Conservation (phyloP, 2,329 filamentous ascomycete species). For the Chaetoscypha palmicola region DNA sequence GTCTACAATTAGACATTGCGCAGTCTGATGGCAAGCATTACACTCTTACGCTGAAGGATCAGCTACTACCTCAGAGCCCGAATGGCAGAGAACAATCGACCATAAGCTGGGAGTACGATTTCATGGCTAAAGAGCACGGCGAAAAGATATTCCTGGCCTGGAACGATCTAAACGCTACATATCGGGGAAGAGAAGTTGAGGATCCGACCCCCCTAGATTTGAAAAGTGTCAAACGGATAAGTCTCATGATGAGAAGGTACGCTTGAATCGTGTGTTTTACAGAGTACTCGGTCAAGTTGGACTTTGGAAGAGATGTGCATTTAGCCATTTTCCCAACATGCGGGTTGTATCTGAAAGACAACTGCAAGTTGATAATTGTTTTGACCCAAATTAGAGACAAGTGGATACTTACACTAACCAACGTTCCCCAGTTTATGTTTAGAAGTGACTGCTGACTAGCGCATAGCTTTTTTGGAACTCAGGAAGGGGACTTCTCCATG, state of each 20-base stretch:
- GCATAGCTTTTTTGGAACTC: slow-evolving; percentile 61
- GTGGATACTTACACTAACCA: too few relatives aligned
- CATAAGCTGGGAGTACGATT: slow-evolving; percentile 69
- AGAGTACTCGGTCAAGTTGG: slow-evolving; percentile 1
- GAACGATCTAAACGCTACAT: slow-evolving; percentile 62
- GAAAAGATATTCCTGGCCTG: slow-evolving; percentile 52
- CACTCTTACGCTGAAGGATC: slow-evolving; percentile 69
- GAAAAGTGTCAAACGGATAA: slow-evolving; percentile 56
- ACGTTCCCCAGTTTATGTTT: too few relatives aligned
- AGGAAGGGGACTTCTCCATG: slow-evolving; percentile 61
- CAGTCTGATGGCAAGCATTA: slow-evolving; percentile 59
- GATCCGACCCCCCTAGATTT: slow-evolving; percentile 54
- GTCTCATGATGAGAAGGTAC: slow-evolving; percentile 78
- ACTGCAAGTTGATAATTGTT: too few relatives aligned
- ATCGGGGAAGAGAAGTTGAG: slow-evolving; percentile 58
- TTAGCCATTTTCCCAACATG: neutral
- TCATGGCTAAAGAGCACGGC: slow-evolving; percentile 35
- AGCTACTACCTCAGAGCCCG: slow-evolving; percentile 47
- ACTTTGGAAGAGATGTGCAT: neutral
- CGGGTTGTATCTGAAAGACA: neutral
- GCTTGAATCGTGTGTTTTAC: slow-evolving; percentile 3
- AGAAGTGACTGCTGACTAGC: neutral
- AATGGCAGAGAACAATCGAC: slow-evolving; percentile 66
- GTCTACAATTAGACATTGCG: slow-evolving; percentile 48
- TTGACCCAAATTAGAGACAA: too few relatives aligned